phyloP scores from a whole-genome alignment of 1,284 basidiomycete species.

The Peniophora sp. region DNA sequence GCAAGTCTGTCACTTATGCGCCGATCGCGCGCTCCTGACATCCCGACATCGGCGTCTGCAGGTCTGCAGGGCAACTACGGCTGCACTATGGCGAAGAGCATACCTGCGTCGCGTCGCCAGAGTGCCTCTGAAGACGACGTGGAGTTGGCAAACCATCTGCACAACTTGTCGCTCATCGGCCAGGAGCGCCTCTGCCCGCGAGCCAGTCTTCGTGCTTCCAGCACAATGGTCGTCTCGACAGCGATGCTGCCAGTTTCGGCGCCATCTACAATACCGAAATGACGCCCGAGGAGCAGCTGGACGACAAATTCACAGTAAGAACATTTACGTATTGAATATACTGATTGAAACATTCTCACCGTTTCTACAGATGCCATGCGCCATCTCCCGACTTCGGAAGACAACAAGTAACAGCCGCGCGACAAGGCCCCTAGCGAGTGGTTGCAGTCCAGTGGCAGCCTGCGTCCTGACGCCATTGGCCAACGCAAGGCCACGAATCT shows the following conservation, averaged over 20 bases:
- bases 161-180: conserved; percentile 56
- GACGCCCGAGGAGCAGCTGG: conserved; percentile 85
- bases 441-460: conserved; percentile 74
- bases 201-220: conserved; percentile 30
- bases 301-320: conserved; percentile 84
- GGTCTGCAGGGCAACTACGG: conserved; percentile 28
- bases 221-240: conserved; percentile 36
- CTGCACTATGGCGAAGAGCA: conserved; percentile 73
- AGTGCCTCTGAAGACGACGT: conserved; percentile 76
- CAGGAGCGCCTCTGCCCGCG: conserved; percentile 49
- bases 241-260: conserved; percentile 47
- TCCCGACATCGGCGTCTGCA: conserved; percentile 28
- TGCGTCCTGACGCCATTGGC: conserved; percentile 48
- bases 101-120: conserved; percentile 80
- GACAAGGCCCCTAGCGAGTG: conserved; percentile 80
- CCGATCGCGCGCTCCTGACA: conserved; percentile 67
- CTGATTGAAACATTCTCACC: conserved; percentile 13
- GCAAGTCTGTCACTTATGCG: conserved; percentile 80
- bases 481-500: conserved; percentile 68
- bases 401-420: conserved; percentile 73
- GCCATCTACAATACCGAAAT: conserved; percentile 71
- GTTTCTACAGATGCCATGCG: conserved; percentile 71
- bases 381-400: conserved; percentile 86
- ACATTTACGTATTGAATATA: background rate
- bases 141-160: conserved; percentile 66